Evolutionary conservation across 2,329 filamentous ascomycete species (phyloP).

Genomic region (Fusarium sp.): DNA sequence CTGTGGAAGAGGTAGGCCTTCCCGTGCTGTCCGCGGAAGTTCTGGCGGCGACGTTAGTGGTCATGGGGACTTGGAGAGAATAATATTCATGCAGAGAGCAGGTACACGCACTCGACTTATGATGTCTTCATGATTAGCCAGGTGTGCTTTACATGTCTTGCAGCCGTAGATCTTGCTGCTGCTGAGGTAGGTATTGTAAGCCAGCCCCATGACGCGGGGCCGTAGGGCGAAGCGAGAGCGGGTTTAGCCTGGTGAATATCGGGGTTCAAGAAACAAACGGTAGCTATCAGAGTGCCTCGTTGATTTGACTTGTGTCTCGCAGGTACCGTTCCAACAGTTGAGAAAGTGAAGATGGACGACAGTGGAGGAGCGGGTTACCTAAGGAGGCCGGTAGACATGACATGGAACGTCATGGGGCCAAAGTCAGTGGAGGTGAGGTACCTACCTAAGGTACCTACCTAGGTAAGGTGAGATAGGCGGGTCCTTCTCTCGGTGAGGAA

Average conservation of each 20-base stretch:
- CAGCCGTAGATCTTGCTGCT: constrained; percentile 90
- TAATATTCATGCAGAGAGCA: background rate
- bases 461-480: background rate
- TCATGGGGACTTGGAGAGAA: background rate
- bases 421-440: constrained; percentile 8
- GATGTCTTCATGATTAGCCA: constrained; percentile 95
- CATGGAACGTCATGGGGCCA: constrained; percentile 43
- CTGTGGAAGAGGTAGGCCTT: constrained; percentile 96
- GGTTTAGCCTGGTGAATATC: background rate
- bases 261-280: background rate
- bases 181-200: constrained; percentile 92
- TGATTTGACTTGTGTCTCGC: background rate
- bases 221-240: constrained; percentile 1
- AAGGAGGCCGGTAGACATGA: background rate
- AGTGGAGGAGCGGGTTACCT: constrained; percentile 15
- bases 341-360: constrained; percentile 12
- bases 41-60: constrained; percentile 65
- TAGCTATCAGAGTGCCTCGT: background rate
- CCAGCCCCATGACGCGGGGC: constrained; percentile 76
- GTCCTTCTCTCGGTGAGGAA: constrained; percentile 25
- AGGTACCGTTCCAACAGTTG: constrained; percentile 2
- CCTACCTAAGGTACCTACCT: background rate
- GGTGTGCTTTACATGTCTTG: constrained; percentile 94
- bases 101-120: constrained; percentile 80
- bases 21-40: constrained; percentile 97